These are phyloP conservation scores for Leccinum ochraceum DNA, from an alignment of 768 basidiomycete species.

Conservation along the genomic window DNA sequence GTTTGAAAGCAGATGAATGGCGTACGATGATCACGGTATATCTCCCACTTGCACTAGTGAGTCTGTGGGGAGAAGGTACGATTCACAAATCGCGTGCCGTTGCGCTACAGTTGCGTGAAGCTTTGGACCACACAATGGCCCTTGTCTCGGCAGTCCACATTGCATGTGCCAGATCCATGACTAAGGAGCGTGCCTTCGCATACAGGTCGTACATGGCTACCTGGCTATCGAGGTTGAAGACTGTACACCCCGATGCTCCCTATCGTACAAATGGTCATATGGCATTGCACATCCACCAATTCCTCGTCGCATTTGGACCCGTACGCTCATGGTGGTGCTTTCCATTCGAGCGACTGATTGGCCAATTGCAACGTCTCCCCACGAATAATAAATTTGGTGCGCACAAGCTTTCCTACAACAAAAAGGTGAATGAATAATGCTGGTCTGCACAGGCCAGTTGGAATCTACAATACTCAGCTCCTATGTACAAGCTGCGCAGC, in stretches of 20 bases:
- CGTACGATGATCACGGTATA: background rate
- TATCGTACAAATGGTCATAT: background rate
- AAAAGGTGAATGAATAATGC: background rate
- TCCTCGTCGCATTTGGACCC: background rate
- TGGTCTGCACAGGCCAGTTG: background rate
- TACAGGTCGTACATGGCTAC: background rate
- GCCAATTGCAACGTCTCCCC: background rate
- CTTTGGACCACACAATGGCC: slow-evolving; percentile 5
- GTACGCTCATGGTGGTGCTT: slow-evolving; percentile 3
- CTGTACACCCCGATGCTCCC: background rate
- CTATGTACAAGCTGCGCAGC: background rate
- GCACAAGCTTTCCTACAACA: background rate
- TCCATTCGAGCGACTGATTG: slow-evolving; percentile 1
- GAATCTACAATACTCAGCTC: background rate
- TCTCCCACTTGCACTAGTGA: background rate
- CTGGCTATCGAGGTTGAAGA: background rate
- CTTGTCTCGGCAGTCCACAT: background rate
- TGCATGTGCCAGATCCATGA: background rate
- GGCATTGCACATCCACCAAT: background rate
- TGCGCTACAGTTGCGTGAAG: background rate
- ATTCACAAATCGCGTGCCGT: background rate
- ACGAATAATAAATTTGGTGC: slow-evolving; percentile 1
- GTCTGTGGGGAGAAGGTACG: background rate
- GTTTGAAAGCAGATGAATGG: slow-evolving; percentile 10
- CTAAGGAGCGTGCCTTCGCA: background rate